Evolutionary conservation across 139 green algal species (phyloP), one percentile per base, ranked within the genome.

Genomic region (Haematococcus sp.): DNA sequence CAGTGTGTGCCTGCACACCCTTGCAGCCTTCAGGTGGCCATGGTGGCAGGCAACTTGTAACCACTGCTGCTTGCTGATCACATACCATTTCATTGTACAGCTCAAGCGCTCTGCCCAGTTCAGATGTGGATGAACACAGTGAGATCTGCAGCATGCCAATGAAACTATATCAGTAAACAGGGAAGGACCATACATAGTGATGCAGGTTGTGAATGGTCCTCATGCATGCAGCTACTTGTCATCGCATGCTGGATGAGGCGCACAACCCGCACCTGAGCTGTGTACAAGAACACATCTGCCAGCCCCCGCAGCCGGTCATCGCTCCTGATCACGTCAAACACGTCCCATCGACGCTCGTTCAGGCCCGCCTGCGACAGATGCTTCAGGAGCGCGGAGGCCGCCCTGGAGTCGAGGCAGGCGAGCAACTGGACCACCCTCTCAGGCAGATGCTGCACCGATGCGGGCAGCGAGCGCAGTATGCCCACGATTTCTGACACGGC

Each of bases 281-380:
- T 71, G 64, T 71, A 58, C 11, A n/a, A 23, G 43, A 58, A 71
- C 64, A 71, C 43, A 34, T 71, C 43, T 7, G n/a, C 9, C 64
- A 71, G 35, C 35, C 40, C 4, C 34, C n/a, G 35, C 64, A 71
- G 64, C 64, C n/a, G 27, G 2, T 40, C 13, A 15, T 20, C 13
- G 7, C 19, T 65, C 17, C 60, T 15, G 17, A 68, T 28, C 27
- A 13, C 13, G 5, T 68, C 33, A 25, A 68, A 68, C 4, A 68
- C 25, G 25, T 68, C 60, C 58, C 58, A 65, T 19, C 23, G 58
- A 9, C 58, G n/a, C 54, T 61, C n/a, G 54, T 61, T 61, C 58
- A 65, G 22, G 58, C 25, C 30, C 11, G 58, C 58, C 25, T 65
- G 58, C 4, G 58, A 28, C 58, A 65, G 58, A 9, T 65, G 58